phyloP scores from a whole-genome alignment of 2,329 filamentous ascomycete species.

The Aspergillus persii region DNA sequence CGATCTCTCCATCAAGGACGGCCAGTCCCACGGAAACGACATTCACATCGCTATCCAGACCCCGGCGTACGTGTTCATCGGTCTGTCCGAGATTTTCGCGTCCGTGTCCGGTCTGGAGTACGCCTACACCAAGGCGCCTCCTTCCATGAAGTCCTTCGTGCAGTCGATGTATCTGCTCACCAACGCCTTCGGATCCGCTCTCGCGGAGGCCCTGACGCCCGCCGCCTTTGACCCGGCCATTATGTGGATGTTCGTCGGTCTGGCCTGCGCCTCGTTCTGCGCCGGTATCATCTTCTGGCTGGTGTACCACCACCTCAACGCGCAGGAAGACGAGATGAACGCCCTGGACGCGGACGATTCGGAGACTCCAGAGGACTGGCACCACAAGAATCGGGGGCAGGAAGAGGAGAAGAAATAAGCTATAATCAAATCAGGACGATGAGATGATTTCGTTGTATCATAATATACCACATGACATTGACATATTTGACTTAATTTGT shows the following conservation, averaged over 20 bases:
- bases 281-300: constrained; percentile 56
- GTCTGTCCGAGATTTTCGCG: constrained; percentile 57
- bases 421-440: background rate
- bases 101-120: constrained; percentile 70
- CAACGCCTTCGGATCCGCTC: constrained; percentile 56
- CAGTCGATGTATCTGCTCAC: constrained; percentile 58
- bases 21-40: constrained; percentile 36
- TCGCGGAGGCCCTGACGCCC: constrained; percentile 62
- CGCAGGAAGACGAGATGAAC: constrained; percentile 51
- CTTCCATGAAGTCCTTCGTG: constrained; percentile 64
- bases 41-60: constrained; percentile 47
- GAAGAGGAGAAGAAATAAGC: constrained; percentile 2
- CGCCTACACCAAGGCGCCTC: constrained; percentile 70
- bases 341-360: constrained; percentile 43
- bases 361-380: constrained; percentile 17
- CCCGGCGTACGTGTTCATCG: constrained; percentile 46
- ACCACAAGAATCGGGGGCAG: constrained; percentile 3
- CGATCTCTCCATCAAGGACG: constrained; percentile 31
- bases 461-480: background rate
- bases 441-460: background rate
- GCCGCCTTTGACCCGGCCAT: constrained; percentile 63
- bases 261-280: constrained; percentile 51
- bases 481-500: too few relatives aligned
- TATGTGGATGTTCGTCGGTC: constrained; percentile 63
- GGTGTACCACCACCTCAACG: constrained; percentile 50